Conservation (phyloP, 257 asterid species). For the Solanum boliviense region DNA sequence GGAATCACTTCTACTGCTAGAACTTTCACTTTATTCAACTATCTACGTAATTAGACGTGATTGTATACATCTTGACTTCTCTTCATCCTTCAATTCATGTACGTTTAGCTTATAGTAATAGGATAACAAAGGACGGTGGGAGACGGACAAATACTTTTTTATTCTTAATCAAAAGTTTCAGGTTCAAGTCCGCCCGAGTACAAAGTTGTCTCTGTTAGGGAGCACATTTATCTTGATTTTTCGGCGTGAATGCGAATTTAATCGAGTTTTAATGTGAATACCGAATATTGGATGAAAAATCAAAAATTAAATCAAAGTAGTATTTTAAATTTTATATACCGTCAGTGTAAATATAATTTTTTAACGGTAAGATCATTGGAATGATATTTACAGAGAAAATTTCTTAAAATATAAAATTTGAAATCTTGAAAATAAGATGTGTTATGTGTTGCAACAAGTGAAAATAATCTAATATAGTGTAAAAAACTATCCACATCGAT, state of each 20-base stretch:
- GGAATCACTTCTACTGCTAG: background rate
- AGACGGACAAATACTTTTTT: background rate
- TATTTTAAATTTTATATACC: too few species aligned
- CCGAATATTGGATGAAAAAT: background rate
- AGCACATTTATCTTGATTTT: background rate
- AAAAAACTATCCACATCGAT: background rate
- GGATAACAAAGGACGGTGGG: background rate
- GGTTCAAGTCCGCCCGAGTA: too few species aligned
- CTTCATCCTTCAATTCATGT: background rate
- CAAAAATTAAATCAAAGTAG: too few species aligned
- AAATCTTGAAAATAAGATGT: background rate
- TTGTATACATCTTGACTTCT: background rate
- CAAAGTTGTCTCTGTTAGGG: too few species aligned
- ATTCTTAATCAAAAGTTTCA: too few species aligned
- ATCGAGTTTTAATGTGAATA: background rate
- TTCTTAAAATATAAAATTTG: background rate
- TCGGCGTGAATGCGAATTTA: background rate
- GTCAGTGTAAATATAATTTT: too few species aligned
- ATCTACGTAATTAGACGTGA: background rate
- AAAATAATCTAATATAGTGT: background rate
- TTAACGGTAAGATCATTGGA: background rate
- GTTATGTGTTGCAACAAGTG: background rate
- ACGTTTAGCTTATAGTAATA: background rate
- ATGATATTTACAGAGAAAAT: background rate
- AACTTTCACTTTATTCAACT: background rate